A percentile compares a stretch with the other conserved stretches of the same genome.
These are phyloP conservation scores for Gastrodia elata DNA, from an alignment of 106 monocot genomes.

Conservation along the genomic window DNA sequence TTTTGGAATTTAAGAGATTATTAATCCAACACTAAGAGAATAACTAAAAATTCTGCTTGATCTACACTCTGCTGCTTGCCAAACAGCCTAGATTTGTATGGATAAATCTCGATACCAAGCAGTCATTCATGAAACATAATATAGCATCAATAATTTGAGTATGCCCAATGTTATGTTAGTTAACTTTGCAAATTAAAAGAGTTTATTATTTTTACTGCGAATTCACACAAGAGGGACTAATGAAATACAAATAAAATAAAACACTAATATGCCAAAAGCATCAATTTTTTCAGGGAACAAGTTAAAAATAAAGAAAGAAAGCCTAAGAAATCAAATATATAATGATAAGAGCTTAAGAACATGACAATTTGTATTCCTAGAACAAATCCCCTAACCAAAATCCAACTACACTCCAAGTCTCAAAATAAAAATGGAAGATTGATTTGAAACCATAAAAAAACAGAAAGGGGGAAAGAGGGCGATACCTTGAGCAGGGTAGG, in stretches of 20 bases:
- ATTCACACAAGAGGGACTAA: background rate
- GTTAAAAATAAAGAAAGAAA: background rate
- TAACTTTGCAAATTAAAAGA: background rate
- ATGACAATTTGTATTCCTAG: background rate
- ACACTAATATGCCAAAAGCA: background rate
- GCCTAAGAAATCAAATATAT: background rate
- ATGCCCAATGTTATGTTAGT: background rate
- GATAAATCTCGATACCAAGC: background rate
- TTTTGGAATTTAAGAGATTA: no score
- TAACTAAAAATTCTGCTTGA: no score
- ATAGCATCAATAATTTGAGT: background rate
- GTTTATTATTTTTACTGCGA: background rate
- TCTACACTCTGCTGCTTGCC: no score
- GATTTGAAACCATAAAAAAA: background rate
- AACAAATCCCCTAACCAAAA: background rate
- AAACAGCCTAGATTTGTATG: background rate
- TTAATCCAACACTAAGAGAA: no score
- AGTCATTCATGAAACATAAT: background rate
- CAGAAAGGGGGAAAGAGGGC: background rate
- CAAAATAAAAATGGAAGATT: background rate
- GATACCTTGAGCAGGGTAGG: constrained; percentile 83
- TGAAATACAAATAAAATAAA: background rate
- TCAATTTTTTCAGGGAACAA: background rate
- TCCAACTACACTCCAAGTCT: background rate
- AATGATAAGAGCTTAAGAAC: background rate